These are phyloP conservation scores for Mycena leptocephala DNA, from an alignment of 768 basidiomycete species.

Conservation along the genomic window DNA sequence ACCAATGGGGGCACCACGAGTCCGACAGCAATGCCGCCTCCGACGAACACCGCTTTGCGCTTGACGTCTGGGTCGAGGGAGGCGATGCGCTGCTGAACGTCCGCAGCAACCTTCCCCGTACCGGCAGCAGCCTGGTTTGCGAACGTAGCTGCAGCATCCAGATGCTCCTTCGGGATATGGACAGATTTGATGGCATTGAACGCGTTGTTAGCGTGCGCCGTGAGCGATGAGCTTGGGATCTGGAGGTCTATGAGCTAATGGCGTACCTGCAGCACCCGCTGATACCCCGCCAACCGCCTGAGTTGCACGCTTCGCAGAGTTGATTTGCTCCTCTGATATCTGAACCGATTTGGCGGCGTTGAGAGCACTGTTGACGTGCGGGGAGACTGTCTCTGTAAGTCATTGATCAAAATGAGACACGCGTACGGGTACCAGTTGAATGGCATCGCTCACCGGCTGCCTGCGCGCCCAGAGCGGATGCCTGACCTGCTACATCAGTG, in stretches of 20 bases:
- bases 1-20: slow-evolving; percentile 18
- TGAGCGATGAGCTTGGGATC: slow-evolving; percentile 4
- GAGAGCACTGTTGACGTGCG: slow-evolving; percentile 23
- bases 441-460: slow-evolving; percentile 14
- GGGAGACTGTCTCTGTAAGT: slow-evolving; percentile 16
- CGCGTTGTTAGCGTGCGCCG: background rate
- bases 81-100: background rate
- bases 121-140: slow-evolving; percentile 21
- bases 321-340: slow-evolving; percentile 11
- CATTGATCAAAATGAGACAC: slow-evolving; percentile 3
- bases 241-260: slow-evolving; percentile 13
- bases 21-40: slow-evolving; percentile 20
- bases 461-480: slow-evolving; percentile 3
- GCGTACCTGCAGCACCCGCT: slow-evolving; percentile 20
- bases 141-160: slow-evolving; percentile 10
- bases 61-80: slow-evolving; percentile 11
- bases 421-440: slow-evolving; percentile 1
- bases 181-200: slow-evolving; percentile 16
- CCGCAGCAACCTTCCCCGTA: slow-evolving; percentile 10
- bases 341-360: slow-evolving; percentile 22
- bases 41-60: slow-evolving; percentile 12
- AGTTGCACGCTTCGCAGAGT: slow-evolving; percentile 19
- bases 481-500: slow-evolving; percentile 15
- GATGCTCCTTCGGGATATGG: slow-evolving; percentile 15
- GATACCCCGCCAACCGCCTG: background rate